Percentiles rank a stretch among this genome's conserved stretches.
phyloP scores from a whole-genome alignment of 176 grass and related monocot genomes.

The Eragrostis curvula region DNA sequence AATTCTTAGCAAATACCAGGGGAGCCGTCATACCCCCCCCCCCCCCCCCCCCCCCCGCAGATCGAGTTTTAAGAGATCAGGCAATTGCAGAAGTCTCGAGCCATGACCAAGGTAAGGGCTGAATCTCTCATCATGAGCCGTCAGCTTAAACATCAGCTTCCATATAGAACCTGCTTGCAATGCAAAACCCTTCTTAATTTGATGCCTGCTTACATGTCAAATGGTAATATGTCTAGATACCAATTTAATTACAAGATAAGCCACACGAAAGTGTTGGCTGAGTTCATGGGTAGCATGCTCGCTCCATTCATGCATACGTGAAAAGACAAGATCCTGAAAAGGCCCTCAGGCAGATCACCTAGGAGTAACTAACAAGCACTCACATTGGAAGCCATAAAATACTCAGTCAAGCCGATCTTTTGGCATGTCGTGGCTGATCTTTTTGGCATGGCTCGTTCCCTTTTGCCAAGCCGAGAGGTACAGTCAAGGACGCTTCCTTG shows the following conservation, averaged over 20 bases:
- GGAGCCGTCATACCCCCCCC: too few species aligned
- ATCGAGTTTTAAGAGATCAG: too few species aligned
- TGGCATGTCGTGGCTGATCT: not conserved
- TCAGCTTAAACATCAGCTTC: not conserved
- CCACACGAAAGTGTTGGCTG: not conserved
- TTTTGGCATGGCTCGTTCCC: conserved; percentile 15
- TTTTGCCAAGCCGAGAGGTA: conserved; percentile 46
- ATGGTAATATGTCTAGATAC: not conserved
- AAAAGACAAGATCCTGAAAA: conserved; percentile 7
- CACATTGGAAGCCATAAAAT: conserved; percentile 29
- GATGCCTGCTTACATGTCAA: not conserved
- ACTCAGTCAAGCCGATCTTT: too few species aligned
- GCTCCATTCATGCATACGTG: not conserved
- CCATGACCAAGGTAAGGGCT: too few species aligned
- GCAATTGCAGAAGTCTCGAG: too few species aligned
- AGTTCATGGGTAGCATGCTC: not conserved
- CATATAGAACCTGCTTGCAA: not conserved
- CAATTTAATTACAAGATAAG: not conserved
- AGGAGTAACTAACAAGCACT: not conserved
- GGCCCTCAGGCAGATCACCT: not conserved
- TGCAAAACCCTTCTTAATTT: not conserved
- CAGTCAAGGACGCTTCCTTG: conserved; percentile 40
- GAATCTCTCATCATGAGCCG: not conserved
- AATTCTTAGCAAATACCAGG: too few species aligned
- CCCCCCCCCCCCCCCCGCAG: too few species aligned